These are phyloP conservation scores for Pelargonium australe DNA, from an alignment of 441 rosid species.

Conservation along the genomic window DNA sequence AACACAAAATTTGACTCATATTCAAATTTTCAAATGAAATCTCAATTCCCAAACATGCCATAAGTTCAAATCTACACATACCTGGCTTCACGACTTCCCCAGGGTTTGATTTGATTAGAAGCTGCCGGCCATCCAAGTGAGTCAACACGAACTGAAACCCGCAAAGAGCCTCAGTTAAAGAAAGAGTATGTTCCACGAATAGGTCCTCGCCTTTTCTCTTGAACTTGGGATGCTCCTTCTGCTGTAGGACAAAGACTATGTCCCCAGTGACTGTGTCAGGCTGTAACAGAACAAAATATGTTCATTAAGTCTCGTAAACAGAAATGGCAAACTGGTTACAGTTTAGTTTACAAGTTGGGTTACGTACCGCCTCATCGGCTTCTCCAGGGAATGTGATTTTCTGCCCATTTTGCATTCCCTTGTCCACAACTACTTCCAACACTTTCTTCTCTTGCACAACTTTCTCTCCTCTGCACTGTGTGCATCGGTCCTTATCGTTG, in stretches of 20 bases:
- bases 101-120: conserved; percentile 72
- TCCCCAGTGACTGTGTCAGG: conserved; percentile 90
- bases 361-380: conserved; percentile 84
- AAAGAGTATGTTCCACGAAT: conserved; percentile 66
- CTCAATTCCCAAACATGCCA: neutral
- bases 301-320: conserved; percentile 35
- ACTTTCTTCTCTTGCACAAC: conserved; percentile 86
- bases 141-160: conserved; percentile 76
- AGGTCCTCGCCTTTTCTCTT: conserved; percentile 89
- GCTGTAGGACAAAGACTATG: conserved; percentile 81
- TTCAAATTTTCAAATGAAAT: too few species aligned
- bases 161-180: conserved; percentile 82
- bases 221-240: conserved; percentile 83
- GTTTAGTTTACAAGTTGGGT: conserved; percentile 34
- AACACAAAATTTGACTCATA: too few species aligned
- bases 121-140: conserved; percentile 83
- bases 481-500: conserved; percentile 81
- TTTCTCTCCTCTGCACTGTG: conserved; percentile 91
- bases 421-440: conserved; percentile 81
- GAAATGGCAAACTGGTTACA: conserved; percentile 24
- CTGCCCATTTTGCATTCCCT: conserved; percentile 95
- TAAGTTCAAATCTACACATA: conserved; percentile 28
- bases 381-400: conserved; percentile 88
- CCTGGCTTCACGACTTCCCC: conserved; percentile 93
- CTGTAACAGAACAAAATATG: conserved; percentile 39